Conservation (phyloP, 2,329 filamentous ascomycete species). For the Tolypocladium nubicola region DNA sequence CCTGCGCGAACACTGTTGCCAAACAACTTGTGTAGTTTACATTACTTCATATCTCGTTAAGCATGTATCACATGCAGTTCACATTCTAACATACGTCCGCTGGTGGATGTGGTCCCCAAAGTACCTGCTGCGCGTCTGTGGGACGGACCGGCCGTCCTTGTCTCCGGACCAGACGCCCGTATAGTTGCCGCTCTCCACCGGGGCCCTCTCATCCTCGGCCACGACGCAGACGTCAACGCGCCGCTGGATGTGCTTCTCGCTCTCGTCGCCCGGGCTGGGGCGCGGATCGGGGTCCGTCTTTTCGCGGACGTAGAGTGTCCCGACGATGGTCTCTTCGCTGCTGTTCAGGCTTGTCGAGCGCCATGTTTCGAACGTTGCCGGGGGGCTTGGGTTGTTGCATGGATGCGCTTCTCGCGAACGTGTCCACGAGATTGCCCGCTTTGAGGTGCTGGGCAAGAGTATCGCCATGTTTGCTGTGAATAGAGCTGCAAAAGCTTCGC, state of each 20-base stretch:
- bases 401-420: not conserved
- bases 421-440: not conserved
- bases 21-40: not conserved
- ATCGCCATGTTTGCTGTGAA: not conserved
- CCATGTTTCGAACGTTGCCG: not conserved
- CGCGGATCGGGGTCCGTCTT: not conserved
- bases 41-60: not conserved
- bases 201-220: conserved; percentile 2
- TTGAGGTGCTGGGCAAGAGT: not conserved
- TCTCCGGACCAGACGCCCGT: conserved; percentile 11
- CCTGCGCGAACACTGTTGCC: not conserved
- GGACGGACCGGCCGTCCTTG: not conserved
- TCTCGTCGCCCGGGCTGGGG: not conserved
- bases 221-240: conserved; percentile 7
- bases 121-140: conserved; percentile 7
- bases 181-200: conserved; percentile 9
- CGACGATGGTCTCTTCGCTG: conserved; percentile 4
- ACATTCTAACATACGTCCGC: conserved; percentile 1
- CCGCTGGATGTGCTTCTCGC: conserved; percentile 3
- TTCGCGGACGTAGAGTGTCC: not conserved
- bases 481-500: conserved; percentile 1
- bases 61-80: not conserved
- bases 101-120: conserved; percentile 11
- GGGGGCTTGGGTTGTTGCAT: not conserved
- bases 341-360: conserved; percentile 1